These are phyloP conservation scores for Hibiscus syriacus DNA, from an alignment of 345 rosid species.

Conservation along the genomic window DNA sequence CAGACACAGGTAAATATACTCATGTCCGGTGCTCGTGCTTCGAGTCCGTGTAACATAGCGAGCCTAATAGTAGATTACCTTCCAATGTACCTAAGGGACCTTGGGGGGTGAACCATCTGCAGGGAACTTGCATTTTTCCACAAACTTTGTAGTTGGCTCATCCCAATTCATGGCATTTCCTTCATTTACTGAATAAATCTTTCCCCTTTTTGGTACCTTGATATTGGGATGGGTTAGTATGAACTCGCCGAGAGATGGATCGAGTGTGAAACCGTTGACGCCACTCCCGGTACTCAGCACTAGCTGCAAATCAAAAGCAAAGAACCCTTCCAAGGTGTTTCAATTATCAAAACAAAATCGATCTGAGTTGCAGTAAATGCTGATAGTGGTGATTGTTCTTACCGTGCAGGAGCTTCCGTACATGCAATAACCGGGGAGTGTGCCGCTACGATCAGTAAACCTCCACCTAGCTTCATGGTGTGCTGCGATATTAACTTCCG, in stretches of 20 bases:
- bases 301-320: constrained; percentile 30
- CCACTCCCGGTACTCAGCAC: constrained; percentile 63
- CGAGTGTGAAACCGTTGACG: constrained; percentile 69
- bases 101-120: constrained; percentile 53
- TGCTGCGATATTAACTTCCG: no score
- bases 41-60: background rate
- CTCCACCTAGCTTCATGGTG: no score
- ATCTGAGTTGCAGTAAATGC: background rate
- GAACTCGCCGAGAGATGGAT: constrained; percentile 79
- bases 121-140: constrained; percentile 67
- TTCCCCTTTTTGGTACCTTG: constrained; percentile 51
- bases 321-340: background rate
- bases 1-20: background rate
- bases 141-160: constrained; percentile 50
- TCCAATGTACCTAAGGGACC: constrained; percentile 65
- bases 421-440: constrained; percentile 83
- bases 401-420: constrained; percentile 82
- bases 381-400: background rate
- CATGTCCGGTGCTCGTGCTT: background rate
- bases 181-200: constrained; percentile 72
- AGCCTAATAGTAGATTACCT: constrained; percentile 31
- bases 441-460: no score
- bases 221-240: constrained; percentile 55
- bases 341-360: background rate
- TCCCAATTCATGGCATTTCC: constrained; percentile 77